These are phyloP conservation scores for Magnusiomyces tetraspermus DNA, from an alignment of 1,139 yeast genomes.

Conservation along the genomic window DNA sequence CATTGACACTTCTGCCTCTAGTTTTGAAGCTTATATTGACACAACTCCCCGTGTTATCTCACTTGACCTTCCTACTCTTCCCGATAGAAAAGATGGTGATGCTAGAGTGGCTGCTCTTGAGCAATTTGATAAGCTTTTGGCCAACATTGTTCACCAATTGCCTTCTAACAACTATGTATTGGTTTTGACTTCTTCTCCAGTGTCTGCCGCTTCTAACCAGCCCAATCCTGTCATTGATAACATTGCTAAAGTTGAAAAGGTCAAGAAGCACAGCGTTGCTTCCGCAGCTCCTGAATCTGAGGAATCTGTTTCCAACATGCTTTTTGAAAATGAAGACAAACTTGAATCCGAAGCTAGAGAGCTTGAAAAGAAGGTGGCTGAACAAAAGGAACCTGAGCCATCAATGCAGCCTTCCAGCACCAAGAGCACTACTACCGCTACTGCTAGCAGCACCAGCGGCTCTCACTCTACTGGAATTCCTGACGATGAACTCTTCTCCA, in stretches of 20 bases:
- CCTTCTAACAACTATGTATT: slow-evolving; percentile 31
- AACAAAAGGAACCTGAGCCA: neutral
- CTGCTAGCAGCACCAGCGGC: too few species aligned
- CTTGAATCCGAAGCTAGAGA: neutral
- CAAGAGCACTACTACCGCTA: neutral
- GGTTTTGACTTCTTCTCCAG: slow-evolving; percentile 26
- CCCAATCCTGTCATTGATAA: slow-evolving; percentile 6
- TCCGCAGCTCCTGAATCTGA: slow-evolving; percentile 3
- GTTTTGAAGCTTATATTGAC: slow-evolving; percentile 25
- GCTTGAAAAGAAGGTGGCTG: neutral
- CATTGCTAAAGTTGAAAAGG: neutral
- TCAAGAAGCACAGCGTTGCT: neutral
- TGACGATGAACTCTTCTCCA: neutral
- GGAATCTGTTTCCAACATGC: neutral
- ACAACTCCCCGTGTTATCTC: slow-evolving; percentile 27
- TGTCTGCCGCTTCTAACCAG: slow-evolving; percentile 7
- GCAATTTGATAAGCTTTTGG: slow-evolving; percentile 25
- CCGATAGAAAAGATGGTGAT: slow-evolving; percentile 16
- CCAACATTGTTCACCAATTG: slow-evolving; percentile 25
- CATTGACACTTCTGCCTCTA: slow-evolving; percentile 23
- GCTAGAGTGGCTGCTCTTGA: slow-evolving; percentile 18
- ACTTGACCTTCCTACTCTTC: slow-evolving; percentile 22
- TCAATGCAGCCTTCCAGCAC: too few species aligned
- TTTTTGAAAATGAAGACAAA: neutral
- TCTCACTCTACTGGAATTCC: neutral